Base-by-base conservation (phyloP, 345 rosid genomes). In the Eucalyptus virginea region DNA sequence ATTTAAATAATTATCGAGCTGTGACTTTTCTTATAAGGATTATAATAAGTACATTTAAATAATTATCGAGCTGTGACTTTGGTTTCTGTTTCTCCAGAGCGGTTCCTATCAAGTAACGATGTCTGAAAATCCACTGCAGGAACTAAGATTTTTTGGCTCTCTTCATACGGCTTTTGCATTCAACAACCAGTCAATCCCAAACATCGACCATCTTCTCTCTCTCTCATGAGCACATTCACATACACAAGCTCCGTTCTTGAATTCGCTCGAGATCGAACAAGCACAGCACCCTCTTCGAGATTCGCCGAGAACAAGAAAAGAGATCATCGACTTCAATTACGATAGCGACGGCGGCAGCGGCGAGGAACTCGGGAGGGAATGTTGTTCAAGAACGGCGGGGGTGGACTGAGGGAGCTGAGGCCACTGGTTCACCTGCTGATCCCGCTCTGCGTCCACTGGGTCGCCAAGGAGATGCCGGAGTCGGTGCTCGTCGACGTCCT, bases 401-500 rank as follows among this genome's bases (percentile, higher is more conserved):
- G 11, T 15, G 94, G 93, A 54, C 81, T 92, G 44, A 62, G 62
- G 90, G 95, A 89, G 83, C 86, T 94, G 88, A 93, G 93, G 91
- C 95, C 94, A 12, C 89, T 94, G 85, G 86, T 91, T 44, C 95
- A 93, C 90, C 90, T 94, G 88, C 87, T 94, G 88, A 42, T 94
- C 51, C 93, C 95, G 15, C 90, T 94, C 10, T 92, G 91, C 92
- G 51, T 93, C 67, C 95, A 94, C 86, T 94, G 96, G 96, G 86
- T 89, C 8, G 96, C 94, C 5, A 94, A 94, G 92, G 93, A 91
- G 87, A 94, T 94, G 96, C 93, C 96, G 17, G 96, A 93, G 86
- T 92, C 96, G 24, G 94, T 94, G 88, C 95, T 94, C 86, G 94
- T 94, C 88, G 96, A 94, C 90, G 92, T 93, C 88, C 90, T 90